Evolutionary conservation across 1,284 basidiomycete species (phyloP).

Genomic region (Wolfiporia cocos): DNA sequence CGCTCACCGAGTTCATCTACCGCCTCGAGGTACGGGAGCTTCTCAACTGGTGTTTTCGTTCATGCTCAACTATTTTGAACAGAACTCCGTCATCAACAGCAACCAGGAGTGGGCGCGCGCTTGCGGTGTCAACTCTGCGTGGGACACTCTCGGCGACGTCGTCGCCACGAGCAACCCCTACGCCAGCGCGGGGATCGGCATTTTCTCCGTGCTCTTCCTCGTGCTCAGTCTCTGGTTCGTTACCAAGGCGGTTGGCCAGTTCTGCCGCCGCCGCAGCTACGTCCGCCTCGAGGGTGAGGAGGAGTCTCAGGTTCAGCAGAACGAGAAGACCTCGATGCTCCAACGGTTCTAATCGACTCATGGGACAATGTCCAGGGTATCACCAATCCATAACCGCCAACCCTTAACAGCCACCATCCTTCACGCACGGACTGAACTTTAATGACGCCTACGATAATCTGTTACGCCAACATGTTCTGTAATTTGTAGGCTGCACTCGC

Average conservation of each 20-base stretch:
- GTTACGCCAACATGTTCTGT: no score
- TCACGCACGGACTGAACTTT: no score
- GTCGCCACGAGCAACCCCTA: constrained; percentile 28
- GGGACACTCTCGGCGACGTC: constrained; percentile 26
- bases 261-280: constrained; percentile 32
- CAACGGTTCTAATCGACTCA: neutral
- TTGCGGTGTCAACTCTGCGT: constrained; percentile 37
- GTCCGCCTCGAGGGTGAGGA: constrained; percentile 44
- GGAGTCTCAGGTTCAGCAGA: neutral
- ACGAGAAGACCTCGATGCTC: neutral
- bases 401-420: no score
- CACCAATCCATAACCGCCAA: no score
- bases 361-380: no score
- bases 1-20: constrained; percentile 75
- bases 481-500: no score
- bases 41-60: neutral
- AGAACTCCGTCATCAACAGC: constrained; percentile 62
- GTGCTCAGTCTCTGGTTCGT: constrained; percentile 34
- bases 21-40: constrained; percentile 52
- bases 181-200: constrained; percentile 39
- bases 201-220: constrained; percentile 34
- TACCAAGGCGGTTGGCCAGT: constrained; percentile 35
- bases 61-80: neutral
- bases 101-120: constrained; percentile 63
- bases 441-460: no score